A percentile compares a stretch with the other conserved stretches of the same genome.
phyloP scores from a whole-genome alignment of 176 grass and related monocot species.

The Triticum timopheevii region DNA sequence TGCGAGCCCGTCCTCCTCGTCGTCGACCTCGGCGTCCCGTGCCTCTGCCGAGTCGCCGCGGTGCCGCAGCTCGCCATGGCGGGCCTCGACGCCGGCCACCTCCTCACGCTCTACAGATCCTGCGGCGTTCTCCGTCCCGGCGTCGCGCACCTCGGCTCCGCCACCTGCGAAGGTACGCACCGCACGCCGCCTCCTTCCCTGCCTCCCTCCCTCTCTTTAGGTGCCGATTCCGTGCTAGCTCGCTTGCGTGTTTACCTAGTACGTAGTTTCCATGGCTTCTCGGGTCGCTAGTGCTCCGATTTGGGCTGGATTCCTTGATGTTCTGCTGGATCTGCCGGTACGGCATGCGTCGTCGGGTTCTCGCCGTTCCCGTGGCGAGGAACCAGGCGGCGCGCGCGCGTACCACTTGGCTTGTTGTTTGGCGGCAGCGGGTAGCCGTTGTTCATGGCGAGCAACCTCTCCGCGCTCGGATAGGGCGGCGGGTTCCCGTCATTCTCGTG shows the following conservation, averaged over 20 bases:
- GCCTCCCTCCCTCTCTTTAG: neutral
- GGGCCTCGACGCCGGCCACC: slow-evolving; percentile 15
- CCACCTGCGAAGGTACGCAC: slow-evolving; percentile 10
- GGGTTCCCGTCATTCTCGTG: too few relatives aligned
- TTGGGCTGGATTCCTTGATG: neutral
- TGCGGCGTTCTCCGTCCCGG: neutral
- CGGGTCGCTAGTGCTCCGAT: neutral
- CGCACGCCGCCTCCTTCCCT: neutral
- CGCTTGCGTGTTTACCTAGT: too few relatives aligned
- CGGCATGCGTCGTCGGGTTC: neutral
- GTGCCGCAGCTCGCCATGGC: neutral
- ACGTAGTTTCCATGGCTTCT: too few relatives aligned
- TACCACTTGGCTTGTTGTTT: neutral
- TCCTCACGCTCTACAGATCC: slow-evolving; percentile 1
- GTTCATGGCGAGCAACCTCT: too few relatives aligned
- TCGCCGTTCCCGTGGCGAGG: neutral
- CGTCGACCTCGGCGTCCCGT: slow-evolving; percentile 1
- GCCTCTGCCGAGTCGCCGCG: slow-evolving; percentile 36
- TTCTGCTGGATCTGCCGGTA: neutral
- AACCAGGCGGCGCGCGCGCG: neutral
- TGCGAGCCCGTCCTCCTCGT: neutral
- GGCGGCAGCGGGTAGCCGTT: too few relatives aligned
- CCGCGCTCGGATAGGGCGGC: too few relatives aligned
- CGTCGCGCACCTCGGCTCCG: neutral
- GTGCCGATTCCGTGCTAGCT: neutral